Evolutionary conservation across 2,329 filamentous ascomycete species (phyloP).

Genomic region (Cladosporium phlei): DNA sequence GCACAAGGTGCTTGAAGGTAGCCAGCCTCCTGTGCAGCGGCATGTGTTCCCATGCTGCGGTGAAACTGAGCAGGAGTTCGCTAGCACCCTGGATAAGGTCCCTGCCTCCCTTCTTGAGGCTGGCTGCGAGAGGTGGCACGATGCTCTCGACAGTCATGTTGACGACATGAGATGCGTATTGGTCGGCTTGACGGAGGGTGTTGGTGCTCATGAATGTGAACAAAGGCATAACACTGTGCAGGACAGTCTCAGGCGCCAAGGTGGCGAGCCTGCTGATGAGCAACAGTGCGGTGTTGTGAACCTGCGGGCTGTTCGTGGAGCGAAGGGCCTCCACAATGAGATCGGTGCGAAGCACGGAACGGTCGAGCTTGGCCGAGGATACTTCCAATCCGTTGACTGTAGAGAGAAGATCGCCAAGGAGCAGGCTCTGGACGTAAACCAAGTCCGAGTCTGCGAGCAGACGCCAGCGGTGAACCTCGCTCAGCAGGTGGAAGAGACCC

Average conservation of each 20-base stretch:
- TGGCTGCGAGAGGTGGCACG: constrained; percentile 83
- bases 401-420: constrained; percentile 73
- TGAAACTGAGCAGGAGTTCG: constrained; percentile 91
- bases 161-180: constrained; percentile 94
- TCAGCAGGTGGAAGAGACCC: constrained; percentile 76
- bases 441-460: constrained; percentile 77
- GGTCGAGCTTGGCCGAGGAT: constrained; percentile 54
- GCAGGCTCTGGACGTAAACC: constrained; percentile 81
- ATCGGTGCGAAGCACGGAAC: constrained; percentile 77
- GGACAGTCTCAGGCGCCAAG: constrained; percentile 81
- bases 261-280: constrained; percentile 82
- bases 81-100: constrained; percentile 76
- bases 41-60: constrained; percentile 93
- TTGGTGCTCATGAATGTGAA: constrained; percentile 97
- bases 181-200: constrained; percentile 85
- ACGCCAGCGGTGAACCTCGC: constrained; percentile 80
- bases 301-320: constrained; percentile 83
- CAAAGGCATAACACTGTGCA: constrained; percentile 98
- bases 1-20: constrained; percentile 77
- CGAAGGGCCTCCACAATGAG: constrained; percentile 86
- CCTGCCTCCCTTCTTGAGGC: constrained; percentile 71
- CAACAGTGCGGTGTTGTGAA: constrained; percentile 86
- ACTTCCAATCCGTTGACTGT: constrained; percentile 74
- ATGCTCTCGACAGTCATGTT: constrained; percentile 90
- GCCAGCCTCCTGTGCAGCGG: constrained; percentile 77